Base-by-base conservation (phyloP, 2,329 filamentous ascomycete species). In the Gremmenia infestans region DNA sequence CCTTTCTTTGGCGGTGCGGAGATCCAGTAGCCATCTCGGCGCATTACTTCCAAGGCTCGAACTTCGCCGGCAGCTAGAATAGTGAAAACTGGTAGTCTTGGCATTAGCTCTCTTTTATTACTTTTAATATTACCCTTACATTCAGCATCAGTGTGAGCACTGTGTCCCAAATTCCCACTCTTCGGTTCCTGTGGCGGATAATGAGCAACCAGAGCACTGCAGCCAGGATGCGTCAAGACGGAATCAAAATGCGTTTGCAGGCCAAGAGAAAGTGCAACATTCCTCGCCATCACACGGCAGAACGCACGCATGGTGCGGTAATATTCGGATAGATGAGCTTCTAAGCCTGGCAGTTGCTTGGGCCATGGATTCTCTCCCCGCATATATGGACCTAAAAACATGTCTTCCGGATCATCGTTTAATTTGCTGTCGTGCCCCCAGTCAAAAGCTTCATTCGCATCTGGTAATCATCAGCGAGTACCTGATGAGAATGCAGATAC, bases 231-330 rank as follows among this genome's bases (percentile, higher is more conserved):
- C n/a, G 77, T 74, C 56, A 81, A 76, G 2, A 68, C 63, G 57
- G 40, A 32, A 2, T 82, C 80, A 62, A 83, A 82, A 53, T 76
- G 76, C 23, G 72, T 80, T 0, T 74, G 72, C 11, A 83, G 68
- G 8, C 73, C 73, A 1, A 83, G 70, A 0, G 76, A 76, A 3
- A 84, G 71, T 0, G 81, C 80, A 61, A 85, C 80, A 17, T 75
- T 69, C 7, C 72, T 69, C 11, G 78, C 73, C 46, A 84, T 61
- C n/a, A 70, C 72, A 17, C 60, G 53, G 5, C 60, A 59, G 3
- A 65, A 57, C 2, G 17, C 14, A n/a, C 60, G 39, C 43, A 64
- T 51, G 12, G 40, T 48, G 3, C 50, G 40, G 6, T 60, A 65
- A 39, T 66, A 66, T 80, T 72, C 2, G 78, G 75, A 2, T 83